Conservation (phyloP, 495 filamentous ascomycete species). For the Neurospora sp. region DNA sequence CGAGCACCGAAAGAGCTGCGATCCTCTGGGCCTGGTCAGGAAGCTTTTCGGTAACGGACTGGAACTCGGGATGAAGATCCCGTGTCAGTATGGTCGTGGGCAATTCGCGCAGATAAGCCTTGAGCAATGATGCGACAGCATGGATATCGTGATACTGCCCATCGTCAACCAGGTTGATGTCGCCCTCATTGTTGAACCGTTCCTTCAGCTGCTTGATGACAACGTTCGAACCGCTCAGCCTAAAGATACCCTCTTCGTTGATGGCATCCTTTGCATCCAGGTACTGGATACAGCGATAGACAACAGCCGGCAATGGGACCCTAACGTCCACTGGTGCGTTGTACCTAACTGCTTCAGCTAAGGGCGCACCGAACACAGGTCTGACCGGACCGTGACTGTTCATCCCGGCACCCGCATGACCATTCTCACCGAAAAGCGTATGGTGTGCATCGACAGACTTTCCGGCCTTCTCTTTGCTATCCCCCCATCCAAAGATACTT, state of each 20-base stretch:
- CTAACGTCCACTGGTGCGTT: conserved; percentile 60
- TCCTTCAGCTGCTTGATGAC: conserved; percentile 86
- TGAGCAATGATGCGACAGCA: conserved; percentile 87
- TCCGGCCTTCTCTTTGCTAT: conserved; percentile 31
- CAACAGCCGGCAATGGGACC: conserved; percentile 80
- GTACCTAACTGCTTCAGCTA: conserved; percentile 77
- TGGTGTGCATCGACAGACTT: conserved; percentile 39
- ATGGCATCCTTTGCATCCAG: conserved; percentile 73
- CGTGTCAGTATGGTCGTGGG: conserved; percentile 83
- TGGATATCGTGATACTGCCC: conserved; percentile 91
- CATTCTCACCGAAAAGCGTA: conserved; percentile 26
- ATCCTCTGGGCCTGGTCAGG: conserved; percentile 68
- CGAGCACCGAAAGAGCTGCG: conserved; percentile 70
- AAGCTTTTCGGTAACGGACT: conserved; percentile 66
- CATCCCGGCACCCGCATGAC: conserved; percentile 7
- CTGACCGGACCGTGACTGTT: conserved; percentile 48
- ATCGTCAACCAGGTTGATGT: conserved; percentile 76
- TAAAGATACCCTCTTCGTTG: conserved; percentile 90
- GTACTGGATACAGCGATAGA: conserved; percentile 94
- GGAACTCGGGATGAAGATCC: conserved; percentile 82
- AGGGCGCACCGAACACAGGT: conserved; percentile 74
- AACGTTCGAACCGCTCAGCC: conserved; percentile 86
- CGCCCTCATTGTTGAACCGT: conserved; percentile 87
- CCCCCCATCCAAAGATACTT: conserved; percentile 85
- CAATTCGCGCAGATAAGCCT: conserved; percentile 86